These are phyloP conservation scores for Peronospora destructor DNA, from an alignment of 352 stramenopile species.

Conservation along the genomic window DNA sequence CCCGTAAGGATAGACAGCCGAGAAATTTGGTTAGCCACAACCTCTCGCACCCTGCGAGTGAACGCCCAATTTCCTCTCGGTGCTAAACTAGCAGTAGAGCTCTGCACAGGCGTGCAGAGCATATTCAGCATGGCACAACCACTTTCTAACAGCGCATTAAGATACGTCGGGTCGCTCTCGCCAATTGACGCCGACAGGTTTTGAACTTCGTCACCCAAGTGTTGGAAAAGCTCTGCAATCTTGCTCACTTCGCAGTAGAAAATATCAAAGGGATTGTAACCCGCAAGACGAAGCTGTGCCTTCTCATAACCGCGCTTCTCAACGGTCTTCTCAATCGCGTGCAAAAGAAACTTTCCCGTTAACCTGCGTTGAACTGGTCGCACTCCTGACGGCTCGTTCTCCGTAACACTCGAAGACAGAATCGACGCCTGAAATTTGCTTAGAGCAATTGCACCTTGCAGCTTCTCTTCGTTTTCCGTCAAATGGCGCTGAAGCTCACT, in stretches of 20 bases:
- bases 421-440: slow-evolving; percentile 75
- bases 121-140: slow-evolving; percentile 68
- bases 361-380: slow-evolving; percentile 34
- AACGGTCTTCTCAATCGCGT: slow-evolving; percentile 70
- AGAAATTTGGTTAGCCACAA: slow-evolving; percentile 55
- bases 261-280: slow-evolving; percentile 83
- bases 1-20: slow-evolving; percentile 45
- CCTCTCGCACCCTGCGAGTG: slow-evolving; percentile 47
- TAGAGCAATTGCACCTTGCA: slow-evolving; percentile 63
- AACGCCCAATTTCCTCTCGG: slow-evolving; percentile 58
- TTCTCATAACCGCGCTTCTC: slow-evolving; percentile 67
- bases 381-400: slow-evolving; percentile 26
- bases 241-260: slow-evolving; percentile 86
- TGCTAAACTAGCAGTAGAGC: slow-evolving; percentile 25
- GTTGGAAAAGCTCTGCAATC: slow-evolving; percentile 56
- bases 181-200: slow-evolving; percentile 45
- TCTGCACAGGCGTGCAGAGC: slow-evolving; percentile 35
- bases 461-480: slow-evolving; percentile 66
- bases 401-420: slow-evolving; percentile 15
- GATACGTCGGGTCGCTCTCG: slow-evolving; percentile 52
- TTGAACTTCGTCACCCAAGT: slow-evolving; percentile 50
- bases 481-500: slow-evolving; percentile 47
- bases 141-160: slow-evolving; percentile 57
- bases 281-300: slow-evolving; percentile 68
- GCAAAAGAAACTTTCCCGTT: slow-evolving; percentile 56